Evolutionary conservation across 1,139 yeast species (phyloP).

Genomic region (Casaregolazyma lundiana): DNA sequence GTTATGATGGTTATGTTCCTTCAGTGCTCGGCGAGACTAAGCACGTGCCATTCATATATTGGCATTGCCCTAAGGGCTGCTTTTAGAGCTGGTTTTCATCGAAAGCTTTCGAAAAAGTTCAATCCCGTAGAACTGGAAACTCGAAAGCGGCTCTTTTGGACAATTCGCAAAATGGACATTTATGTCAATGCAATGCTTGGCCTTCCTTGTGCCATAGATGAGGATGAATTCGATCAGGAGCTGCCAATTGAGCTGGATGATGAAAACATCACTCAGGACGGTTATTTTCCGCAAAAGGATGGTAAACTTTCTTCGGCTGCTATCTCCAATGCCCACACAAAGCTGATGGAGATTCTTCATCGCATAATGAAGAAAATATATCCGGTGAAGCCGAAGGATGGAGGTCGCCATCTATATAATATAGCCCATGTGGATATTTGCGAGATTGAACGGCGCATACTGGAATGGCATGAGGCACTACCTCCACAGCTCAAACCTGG

Average conservation of each 20-base stretch:
- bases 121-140: slow-evolving; percentile 84
- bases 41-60: slow-evolving; percentile 86
- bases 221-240: slow-evolving; percentile 85
- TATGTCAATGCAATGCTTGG: slow-evolving; percentile 89
- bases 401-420: slow-evolving; percentile 15
- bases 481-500: slow-evolving; percentile 76
- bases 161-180: slow-evolving; percentile 87
- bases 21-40: slow-evolving; percentile 84
- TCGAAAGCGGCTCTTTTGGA: slow-evolving; percentile 79
- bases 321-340: slow-evolving; percentile 83
- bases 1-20: slow-evolving; percentile 63
- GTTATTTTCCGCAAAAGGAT: slow-evolving; percentile 36
- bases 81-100: slow-evolving; percentile 78
- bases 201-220: slow-evolving; percentile 61
- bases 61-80: slow-evolving; percentile 92
- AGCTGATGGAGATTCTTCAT: slow-evolving; percentile 56
- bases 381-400: slow-evolving; percentile 42
- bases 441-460: slow-evolving; percentile 65
- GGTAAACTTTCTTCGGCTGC: slow-evolving; percentile 63
- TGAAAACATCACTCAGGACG: slow-evolving; percentile 71
- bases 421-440: slow-evolving; percentile 61
- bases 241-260: slow-evolving; percentile 83
- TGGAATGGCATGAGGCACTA: slow-evolving; percentile 68
- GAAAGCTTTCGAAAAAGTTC: slow-evolving; percentile 61
- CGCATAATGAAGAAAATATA: slow-evolving; percentile 53